Conservation (phyloP, 2,329 filamentous ascomycete genomes). For the Zymoseptoria brevis region DNA sequence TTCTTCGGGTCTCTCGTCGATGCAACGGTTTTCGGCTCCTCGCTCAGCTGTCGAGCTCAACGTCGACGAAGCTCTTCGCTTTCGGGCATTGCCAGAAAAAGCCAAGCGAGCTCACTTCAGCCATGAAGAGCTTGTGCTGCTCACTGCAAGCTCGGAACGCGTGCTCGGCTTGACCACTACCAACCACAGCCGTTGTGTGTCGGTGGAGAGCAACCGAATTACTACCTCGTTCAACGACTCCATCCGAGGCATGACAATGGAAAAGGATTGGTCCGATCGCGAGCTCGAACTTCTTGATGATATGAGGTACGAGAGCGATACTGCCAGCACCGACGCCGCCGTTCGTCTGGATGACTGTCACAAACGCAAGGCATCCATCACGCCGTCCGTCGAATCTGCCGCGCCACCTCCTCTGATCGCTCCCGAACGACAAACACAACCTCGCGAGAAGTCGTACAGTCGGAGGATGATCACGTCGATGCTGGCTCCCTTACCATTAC, state of each 20-base stretch:
- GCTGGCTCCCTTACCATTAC: slow-evolving; percentile 23
- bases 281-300: slow-evolving; percentile 1
- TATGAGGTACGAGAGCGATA: neutral
- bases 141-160: slow-evolving; percentile 47
- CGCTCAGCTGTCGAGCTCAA: slow-evolving; percentile 22
- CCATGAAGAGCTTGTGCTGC: slow-evolving; percentile 59
- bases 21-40: slow-evolving; percentile 7
- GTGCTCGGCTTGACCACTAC: slow-evolving; percentile 12
- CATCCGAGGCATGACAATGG: slow-evolving; percentile 4
- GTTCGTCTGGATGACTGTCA: neutral
- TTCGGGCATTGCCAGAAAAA: slow-evolving; percentile 62
- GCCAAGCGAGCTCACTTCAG: slow-evolving; percentile 63
- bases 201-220: neutral
- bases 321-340: neutral
- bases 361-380: neutral
- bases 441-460: slow-evolving; percentile 11
- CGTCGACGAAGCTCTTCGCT: slow-evolving; percentile 44
- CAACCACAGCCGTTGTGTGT: neutral
- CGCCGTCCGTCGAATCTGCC: neutral
- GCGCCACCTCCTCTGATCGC: neutral
- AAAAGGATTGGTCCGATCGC: slow-evolving; percentile 14
- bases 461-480: neutral
- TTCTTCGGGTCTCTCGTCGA: slow-evolving; percentile 3
- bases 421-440: neutral
- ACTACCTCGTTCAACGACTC: neutral